Base-by-base conservation (phyloP, 768 basidiomycete species). In the Termitomyces sp. region DNA sequence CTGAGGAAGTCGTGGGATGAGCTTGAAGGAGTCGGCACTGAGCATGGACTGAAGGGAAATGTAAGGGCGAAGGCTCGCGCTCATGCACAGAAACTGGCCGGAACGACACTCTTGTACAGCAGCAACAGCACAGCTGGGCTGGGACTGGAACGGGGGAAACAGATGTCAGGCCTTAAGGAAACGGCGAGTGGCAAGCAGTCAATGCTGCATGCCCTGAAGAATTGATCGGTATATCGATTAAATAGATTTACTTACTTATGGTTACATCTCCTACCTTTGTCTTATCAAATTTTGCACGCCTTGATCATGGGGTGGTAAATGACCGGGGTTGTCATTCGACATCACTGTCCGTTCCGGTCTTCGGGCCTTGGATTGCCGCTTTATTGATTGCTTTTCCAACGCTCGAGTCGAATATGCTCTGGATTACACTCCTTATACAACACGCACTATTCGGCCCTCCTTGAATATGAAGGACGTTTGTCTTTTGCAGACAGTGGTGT, bases 1-100 rank as follows among this genome's bases (percentile, higher is more conserved):
- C 60, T 78, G 77, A 1, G 77, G 77, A 10, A 77, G 69, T 34
- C 54, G 61, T 26, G 61, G 62, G 19, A 62, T 46, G 45, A 59
- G 42, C 21, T 15, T 22, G 21, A 30, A 41, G 26, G 47, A 54
- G 21, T 45, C 43, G 44, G 47, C 54, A 45, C 15, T 38, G 40
- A 24, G 45, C 62, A 59, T 62, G 44, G 58, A 52, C 38, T 59
- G 38, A 28, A 38, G 37, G 44, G 47, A 51, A 40, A 57, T 24
- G 48, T 34, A 51, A 50, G 32, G 50, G 46, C 46, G 45, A 49
- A 37, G 48, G 53, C 51, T 53, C 51, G 45, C 45, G 52, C 51
- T 53, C 55, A 56, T 56, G 47, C 60, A 49, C 60, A 48, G 51
- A 55, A 48, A 32, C 50, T 21, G 52, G 38, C 43, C 42, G 47